These are phyloP conservation scores for Salix koriyanagi DNA, from an alignment of 345 rosid species.

Conservation along the genomic window DNA sequence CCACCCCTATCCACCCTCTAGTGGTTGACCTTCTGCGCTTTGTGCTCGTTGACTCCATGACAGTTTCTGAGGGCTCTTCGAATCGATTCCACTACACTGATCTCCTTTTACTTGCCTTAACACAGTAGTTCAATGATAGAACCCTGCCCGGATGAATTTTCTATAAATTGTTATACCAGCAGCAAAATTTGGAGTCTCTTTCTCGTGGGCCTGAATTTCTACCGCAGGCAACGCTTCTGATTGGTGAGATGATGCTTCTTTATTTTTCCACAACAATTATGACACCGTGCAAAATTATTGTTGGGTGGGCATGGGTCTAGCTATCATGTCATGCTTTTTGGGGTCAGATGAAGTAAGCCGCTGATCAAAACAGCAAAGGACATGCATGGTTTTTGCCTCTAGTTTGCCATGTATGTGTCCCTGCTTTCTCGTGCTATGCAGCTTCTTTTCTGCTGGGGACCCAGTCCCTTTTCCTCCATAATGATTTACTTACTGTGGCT, in stretches of 20 bases:
- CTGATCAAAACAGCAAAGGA: background rate
- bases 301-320: background rate
- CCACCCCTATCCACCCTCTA: background rate
- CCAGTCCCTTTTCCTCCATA: background rate
- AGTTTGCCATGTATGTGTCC: background rate
- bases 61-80: background rate
- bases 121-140: background rate
- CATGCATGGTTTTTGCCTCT: conserved; percentile 5
- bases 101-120: background rate
- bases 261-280: background rate
- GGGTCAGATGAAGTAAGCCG: conserved; percentile 2
- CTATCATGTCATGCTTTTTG: conserved; percentile 24
- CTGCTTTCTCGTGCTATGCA: background rate
- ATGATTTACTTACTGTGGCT: background rate
- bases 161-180: background rate
- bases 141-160: background rate
- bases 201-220: background rate
- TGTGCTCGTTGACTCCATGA: conserved; percentile 12
- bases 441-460: background rate
- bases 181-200: background rate
- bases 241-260: conserved; percentile 12
- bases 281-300: background rate
- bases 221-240: conserved; percentile 8
- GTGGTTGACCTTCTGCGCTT: conserved; percentile 23
- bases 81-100: background rate